Evolutionary conservation across 768 basidiomycete species (phyloP).

Genomic region (Lactarius psammicola): DNA sequence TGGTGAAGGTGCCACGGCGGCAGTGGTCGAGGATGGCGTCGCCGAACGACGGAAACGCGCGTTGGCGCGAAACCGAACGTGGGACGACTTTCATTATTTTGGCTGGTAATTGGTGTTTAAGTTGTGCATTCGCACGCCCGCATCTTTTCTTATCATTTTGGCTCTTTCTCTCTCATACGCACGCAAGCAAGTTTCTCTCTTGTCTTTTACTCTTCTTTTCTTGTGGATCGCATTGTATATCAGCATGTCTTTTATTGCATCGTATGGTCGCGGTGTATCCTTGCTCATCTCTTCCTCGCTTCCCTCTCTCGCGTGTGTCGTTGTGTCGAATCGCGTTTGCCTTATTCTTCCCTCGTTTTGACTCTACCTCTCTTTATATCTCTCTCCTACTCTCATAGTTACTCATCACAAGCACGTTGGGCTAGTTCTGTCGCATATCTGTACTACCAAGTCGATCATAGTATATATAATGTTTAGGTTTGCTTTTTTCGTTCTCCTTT

Average conservation of each 20-base stretch:
- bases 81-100: slow-evolving; percentile 63
- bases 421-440: slow-evolving; percentile 30
- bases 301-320: neutral
- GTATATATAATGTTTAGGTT: slow-evolving; percentile 28
- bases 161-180: slow-evolving; percentile 6
- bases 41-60: slow-evolving; percentile 36
- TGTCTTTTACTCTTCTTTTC: neutral
- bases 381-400: slow-evolving; percentile 13
- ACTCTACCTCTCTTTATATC: slow-evolving; percentile 5
- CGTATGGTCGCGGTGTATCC: slow-evolving; percentile 13
- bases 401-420: slow-evolving; percentile 28
- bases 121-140: slow-evolving; percentile 4
- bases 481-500: slow-evolving; percentile 5
- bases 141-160: slow-evolving; percentile 6
- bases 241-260: slow-evolving; percentile 23
- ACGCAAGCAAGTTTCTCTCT: slow-evolving; percentile 16
- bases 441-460: slow-evolving; percentile 29
- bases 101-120: slow-evolving; percentile 50
- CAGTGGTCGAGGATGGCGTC: neutral
- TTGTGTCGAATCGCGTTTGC: slow-evolving; percentile 2
- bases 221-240: slow-evolving; percentile 26
- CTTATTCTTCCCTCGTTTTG: slow-evolving; percentile 8
- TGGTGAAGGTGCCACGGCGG: neutral
- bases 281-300: slow-evolving; percentile 1
- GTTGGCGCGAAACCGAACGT: slow-evolving; percentile 61